Evolutionary conservation across 2,329 filamentous ascomycete species (phyloP).

Genomic region (Ophiobolus disseminans): DNA sequence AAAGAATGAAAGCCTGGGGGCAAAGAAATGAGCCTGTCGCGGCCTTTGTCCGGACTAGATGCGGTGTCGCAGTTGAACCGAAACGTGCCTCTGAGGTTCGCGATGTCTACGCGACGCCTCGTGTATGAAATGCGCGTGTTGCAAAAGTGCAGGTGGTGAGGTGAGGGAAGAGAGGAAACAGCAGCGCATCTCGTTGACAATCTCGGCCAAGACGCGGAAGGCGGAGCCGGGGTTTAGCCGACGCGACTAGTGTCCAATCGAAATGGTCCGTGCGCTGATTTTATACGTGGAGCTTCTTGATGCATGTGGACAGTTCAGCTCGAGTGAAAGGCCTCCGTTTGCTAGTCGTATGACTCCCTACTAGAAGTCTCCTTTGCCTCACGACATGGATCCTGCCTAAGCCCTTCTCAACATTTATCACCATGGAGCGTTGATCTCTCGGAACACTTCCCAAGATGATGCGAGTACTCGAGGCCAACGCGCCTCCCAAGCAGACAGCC

Average conservation of each 20-base stretch:
- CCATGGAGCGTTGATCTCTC: conserved; percentile 29
- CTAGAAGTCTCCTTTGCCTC: no score
- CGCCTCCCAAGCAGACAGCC: conserved; percentile 94
- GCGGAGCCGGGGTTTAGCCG: conserved; percentile 28
- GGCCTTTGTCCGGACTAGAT: conserved; percentile 6
- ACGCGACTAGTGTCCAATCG: conserved; percentile 6
- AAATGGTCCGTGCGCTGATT: conserved; percentile 19
- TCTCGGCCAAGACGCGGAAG: conserved; percentile 25
- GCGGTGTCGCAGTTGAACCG: conserved; percentile 6
- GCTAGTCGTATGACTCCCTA: no score
- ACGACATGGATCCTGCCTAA: no score
- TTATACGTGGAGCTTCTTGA: conserved; percentile 32
- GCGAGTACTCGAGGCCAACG: conserved; percentile 69
- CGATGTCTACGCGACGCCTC: conserved; percentile 1
- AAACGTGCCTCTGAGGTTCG: not conserved
- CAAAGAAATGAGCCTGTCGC: conserved; percentile 4
- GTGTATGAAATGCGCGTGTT: not conserved
- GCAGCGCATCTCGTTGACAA: conserved; percentile 12
- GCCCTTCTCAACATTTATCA: not conserved
- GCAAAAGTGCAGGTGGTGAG: conserved; percentile 6
- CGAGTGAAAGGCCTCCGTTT: no score
- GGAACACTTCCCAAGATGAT: conserved; percentile 48
- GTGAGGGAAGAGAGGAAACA: conserved; percentile 10
- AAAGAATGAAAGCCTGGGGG: conserved; percentile 15
- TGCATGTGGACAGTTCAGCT: not conserved